Evolutionary conservation across 2,329 filamentous ascomycete species (phyloP), one percentile per base, ranked within the genome.

Genomic region (Sphaerostilbella broomeana): DNA sequence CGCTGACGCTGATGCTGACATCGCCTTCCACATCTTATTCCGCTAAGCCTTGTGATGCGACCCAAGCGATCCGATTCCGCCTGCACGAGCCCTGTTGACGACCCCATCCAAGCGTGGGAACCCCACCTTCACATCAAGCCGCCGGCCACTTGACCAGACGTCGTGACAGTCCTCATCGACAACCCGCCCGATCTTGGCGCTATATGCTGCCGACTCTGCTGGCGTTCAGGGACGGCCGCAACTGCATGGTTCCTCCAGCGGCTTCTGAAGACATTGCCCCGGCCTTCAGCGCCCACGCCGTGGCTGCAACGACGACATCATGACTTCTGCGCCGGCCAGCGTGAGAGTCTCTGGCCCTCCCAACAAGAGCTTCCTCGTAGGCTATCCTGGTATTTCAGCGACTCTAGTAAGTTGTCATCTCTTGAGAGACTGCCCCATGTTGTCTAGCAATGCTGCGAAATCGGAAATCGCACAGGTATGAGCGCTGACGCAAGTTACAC

Each of bases 291-390:
- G 37, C 41, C 33, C 22, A 17, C 18, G 20, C 13, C 30, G 9
- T 9, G 11, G 10, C 30, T 8, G 36, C 24, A 29, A 17, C 35
- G 16, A 36, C 47, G 44, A 34, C 52, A 55, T 40, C 53, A 61
- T 62, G 55, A 55, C 59, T 38, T 45, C 54, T n/a, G 52, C 50
- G 44, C 56, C 59, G 42, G 61, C 62, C 48, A 63, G 56, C 65
- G 92, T 98, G 70, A 84, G 92, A 75, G 88, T 98, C 67, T 94
- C 88, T 52, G 92, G 92, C 60, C 89, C 89, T 60, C 89, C 92
- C 54, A 98, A 98, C 68, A 92, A 87, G 67, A 92, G 86, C 67
- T 95, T 95, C 61, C 75, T 97, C 49, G 87, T 97, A 53, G 92
- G 92, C 54, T 98, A 97, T 64, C 92, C 92, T 40, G 92, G 92